Conservation (phyloP, 2,329 filamentous ascomycete species). For the Dactylellina cionopaga region DNA sequence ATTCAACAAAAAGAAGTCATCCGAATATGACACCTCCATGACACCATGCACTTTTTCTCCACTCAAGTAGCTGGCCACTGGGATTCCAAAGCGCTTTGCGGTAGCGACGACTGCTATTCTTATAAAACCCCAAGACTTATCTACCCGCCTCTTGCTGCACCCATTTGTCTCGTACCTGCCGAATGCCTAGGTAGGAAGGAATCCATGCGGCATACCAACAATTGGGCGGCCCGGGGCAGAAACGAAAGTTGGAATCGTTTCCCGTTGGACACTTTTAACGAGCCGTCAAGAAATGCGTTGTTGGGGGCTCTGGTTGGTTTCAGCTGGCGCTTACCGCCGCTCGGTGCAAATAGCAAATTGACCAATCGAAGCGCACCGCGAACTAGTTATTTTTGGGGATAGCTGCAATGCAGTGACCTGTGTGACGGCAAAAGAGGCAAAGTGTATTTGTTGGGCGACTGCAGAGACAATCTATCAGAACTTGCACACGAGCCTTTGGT, state of each 20-base stretch:
- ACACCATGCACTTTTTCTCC: conserved; percentile 20
- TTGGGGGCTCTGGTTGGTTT: conserved; percentile 20
- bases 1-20: conserved; percentile 15
- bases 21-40: conserved; percentile 15
- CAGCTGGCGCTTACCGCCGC: conserved; percentile 18
- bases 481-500: no score
- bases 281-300: neutral
- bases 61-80: conserved; percentile 17
- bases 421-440: conserved; percentile 5
- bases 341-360: conserved; percentile 5
- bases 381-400: conserved; percentile 32
- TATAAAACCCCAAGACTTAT: conserved; percentile 3
- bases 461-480: no score
- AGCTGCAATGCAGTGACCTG: no score
- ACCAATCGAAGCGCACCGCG: conserved; percentile 25
- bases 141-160: conserved; percentile 14
- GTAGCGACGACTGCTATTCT: conserved; percentile 24
- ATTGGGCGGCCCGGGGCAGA: neutral
- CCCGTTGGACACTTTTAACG: conserved; percentile 31
- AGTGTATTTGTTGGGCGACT: conserved; percentile 40
- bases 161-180: no score
- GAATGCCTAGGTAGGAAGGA: no score
- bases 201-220: conserved; percentile 7
- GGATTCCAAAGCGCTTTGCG: conserved; percentile 26
- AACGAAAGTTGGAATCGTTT: conserved; percentile 21